These are phyloP conservation scores for Parietaria judaica DNA, from an alignment of 306 rosid species.

Conservation along the genomic window DNA sequence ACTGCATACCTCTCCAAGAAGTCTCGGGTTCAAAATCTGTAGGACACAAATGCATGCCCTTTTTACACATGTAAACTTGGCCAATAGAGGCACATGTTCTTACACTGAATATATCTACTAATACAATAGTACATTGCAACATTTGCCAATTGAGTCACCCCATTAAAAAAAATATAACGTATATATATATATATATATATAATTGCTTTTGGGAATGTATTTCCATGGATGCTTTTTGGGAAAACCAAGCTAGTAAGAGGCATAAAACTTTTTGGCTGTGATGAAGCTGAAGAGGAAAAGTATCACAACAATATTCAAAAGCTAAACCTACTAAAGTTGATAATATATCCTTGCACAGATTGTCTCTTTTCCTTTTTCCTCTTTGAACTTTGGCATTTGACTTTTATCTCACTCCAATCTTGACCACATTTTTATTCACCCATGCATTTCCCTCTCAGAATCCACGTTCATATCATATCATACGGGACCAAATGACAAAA, in stretches of 20 bases:
- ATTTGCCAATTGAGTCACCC: too few species aligned
- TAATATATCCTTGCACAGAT: not conserved
- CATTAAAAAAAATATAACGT: too few species aligned
- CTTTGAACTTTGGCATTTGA: not conserved
- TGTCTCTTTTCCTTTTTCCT: conserved; percentile 3
- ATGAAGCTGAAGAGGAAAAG: not conserved
- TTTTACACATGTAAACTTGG: too few species aligned
- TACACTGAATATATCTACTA: too few species aligned
- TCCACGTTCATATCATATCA: not conserved
- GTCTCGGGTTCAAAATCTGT: too few species aligned
- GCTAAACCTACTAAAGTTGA: conserved; percentile 4
- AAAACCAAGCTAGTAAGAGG: not conserved
- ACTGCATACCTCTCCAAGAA: too few species aligned
- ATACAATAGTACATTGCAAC: too few species aligned
- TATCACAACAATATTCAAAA: not conserved
- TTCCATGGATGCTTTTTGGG: not conserved
- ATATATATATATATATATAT: too few species aligned
- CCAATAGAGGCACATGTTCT: too few species aligned
- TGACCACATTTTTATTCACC: not conserved
- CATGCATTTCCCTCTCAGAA: not conserved
- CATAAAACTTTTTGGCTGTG: not conserved
- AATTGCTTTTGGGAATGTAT: not conserved
- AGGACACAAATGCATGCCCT: too few species aligned
- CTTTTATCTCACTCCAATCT: conserved; percentile 11
- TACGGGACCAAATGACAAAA: not conserved